A percentile compares a stretch with the other conserved stretches of the same genome.
Conservation (phyloP, 2,329 filamentous ascomycete species). For the Thelonectria olida region DNA sequence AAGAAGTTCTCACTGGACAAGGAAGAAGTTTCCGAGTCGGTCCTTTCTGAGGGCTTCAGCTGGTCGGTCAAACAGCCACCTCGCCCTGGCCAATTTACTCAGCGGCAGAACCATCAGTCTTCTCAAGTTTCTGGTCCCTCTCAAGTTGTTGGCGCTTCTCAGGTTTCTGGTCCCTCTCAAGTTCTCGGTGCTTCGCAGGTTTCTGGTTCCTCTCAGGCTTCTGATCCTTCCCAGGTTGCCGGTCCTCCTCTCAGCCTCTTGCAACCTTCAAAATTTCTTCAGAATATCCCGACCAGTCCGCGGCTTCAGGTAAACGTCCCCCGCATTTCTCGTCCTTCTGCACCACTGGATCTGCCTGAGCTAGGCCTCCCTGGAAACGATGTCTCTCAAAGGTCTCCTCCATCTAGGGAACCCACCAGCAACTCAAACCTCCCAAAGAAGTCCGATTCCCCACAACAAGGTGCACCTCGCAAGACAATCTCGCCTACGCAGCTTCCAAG, state of each 20-base stretch:
- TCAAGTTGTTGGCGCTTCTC: not conserved
- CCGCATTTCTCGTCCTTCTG: not conserved
- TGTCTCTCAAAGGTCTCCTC: not conserved
- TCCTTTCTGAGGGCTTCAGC: slow-evolving; percentile 35
- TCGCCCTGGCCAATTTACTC: slow-evolving; percentile 35
- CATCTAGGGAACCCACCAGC: not conserved
- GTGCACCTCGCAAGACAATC: not conserved
- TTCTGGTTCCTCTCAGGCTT: not conserved
- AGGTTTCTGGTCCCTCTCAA: not conserved
- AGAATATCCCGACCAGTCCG: not conserved
- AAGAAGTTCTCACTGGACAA: slow-evolving; percentile 24
- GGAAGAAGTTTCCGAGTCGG: slow-evolving; percentile 34
- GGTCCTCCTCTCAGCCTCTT: not conserved
- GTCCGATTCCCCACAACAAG: not conserved
- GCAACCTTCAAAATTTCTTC: not conserved
- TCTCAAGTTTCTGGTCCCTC: not conserved
- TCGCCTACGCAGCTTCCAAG: not conserved
- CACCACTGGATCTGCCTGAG: slow-evolving; percentile 30
- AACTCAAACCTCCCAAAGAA: not conserved
- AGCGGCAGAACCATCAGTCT: slow-evolving; percentile 16
- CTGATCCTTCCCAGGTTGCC: not conserved
- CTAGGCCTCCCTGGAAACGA: slow-evolving; percentile 19
- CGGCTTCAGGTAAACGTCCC: not conserved
- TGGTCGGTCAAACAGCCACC: slow-evolving; percentile 30
- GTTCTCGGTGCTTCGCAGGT: not conserved